A percentile compares a stretch with the other conserved stretches of the same genome.
Conservation (phyloP, 371 early-diverging fungal species). For the Mycotypha africana region DNA sequence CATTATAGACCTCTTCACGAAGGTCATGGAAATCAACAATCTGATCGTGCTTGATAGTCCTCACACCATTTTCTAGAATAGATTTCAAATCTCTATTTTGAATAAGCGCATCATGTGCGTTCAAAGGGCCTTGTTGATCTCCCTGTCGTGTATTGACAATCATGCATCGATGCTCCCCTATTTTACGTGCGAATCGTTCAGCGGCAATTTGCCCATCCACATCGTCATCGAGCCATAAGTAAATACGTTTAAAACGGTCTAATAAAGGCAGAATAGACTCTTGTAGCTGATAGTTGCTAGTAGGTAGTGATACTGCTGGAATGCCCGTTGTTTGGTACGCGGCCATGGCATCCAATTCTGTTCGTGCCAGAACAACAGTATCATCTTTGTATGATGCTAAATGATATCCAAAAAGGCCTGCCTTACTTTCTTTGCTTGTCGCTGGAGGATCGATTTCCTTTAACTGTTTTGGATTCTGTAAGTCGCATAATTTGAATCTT, state of each 20-base stretch:
- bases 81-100: constrained; percentile 22
- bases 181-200: constrained; percentile 53
- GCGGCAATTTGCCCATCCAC: constrained; percentile 59
- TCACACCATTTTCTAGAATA: constrained; percentile 34
- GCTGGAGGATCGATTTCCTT: constrained; percentile 26
- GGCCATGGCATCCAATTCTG: constrained; percentile 70
- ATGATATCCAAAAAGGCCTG: constrained; percentile 68
- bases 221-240: constrained; percentile 72
- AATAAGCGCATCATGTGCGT: constrained; percentile 33
- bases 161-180: constrained; percentile 57
- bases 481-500: constrained; percentile 31
- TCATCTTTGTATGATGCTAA: constrained; percentile 32
- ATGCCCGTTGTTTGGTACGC: constrained; percentile 65
- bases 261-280: constrained; percentile 55
- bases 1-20: constrained; percentile 61
- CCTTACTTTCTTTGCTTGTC: constrained; percentile 3
- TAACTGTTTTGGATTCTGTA: constrained; percentile 8
- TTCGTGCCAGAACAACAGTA: constrained; percentile 49
- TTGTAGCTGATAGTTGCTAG: constrained; percentile 52
- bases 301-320: constrained; percentile 55
- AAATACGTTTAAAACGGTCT: constrained; percentile 58
- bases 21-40: constrained; percentile 58
- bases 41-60: constrained; percentile 56
- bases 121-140: constrained; percentile 34
- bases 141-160: constrained; percentile 43